Conservation (phyloP, 164 flowering plant genomes). For the Annona cherimola region DNA sequence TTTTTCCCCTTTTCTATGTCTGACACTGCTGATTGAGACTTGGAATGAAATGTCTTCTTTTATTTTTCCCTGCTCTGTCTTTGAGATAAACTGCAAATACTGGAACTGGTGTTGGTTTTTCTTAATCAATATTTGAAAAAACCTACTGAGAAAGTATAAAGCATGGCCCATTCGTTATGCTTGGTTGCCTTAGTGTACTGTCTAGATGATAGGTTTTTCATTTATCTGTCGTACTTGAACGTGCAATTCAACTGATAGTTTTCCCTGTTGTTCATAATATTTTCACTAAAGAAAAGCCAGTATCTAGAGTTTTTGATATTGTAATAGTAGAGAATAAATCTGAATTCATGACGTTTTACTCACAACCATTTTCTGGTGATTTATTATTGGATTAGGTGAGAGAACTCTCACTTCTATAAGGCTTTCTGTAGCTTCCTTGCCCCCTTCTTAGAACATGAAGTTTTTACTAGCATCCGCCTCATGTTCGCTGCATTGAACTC, state of each 20-base stretch:
- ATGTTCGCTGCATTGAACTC: constrained; percentile 14
- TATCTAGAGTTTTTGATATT: too few species aligned
- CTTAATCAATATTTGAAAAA: too few species aligned
- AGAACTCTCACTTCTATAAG: background rate
- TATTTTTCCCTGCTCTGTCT: too few species aligned
- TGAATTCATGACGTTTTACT: background rate
- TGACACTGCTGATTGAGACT: background rate
- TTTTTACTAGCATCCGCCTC: background rate
- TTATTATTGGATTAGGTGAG: background rate
- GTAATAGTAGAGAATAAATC: too few species aligned
- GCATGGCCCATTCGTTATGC: background rate
- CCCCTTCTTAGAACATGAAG: too few species aligned
- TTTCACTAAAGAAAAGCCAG: too few species aligned
- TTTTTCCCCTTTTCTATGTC: background rate
- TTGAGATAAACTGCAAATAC: too few species aligned
- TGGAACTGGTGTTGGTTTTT: too few species aligned
- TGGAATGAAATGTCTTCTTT: background rate
- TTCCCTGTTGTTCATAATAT: too few species aligned
- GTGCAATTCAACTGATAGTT: too few species aligned
- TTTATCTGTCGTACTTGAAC: background rate
- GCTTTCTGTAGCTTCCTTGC: background rate
- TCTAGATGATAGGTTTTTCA: background rate
- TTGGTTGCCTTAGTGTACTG: background rate
- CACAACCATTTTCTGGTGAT: background rate
- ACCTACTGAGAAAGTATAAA: background rate